A percentile compares a stretch with the other conserved stretches of the same genome.
These are phyloP conservation scores for Leccinellum albellum DNA, from an alignment of 768 basidiomycete genomes.

Conservation along the genomic window DNA sequence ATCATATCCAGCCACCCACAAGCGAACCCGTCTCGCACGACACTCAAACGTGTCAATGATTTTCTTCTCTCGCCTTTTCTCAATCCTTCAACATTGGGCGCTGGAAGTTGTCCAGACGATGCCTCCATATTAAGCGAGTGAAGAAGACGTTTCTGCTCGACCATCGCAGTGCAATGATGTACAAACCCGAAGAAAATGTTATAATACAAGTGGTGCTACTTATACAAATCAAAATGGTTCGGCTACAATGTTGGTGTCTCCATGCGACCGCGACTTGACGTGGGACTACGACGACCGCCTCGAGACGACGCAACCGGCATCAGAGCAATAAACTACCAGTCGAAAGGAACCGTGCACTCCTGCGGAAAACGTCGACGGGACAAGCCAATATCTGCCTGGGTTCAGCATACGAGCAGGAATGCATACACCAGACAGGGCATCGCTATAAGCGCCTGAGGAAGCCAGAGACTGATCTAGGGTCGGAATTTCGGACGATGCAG, in stretches of 20 bases:
- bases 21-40: slow-evolving; percentile 81
- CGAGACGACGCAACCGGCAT: slow-evolving; percentile 24
- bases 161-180: not conserved
- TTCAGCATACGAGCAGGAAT: slow-evolving; percentile 50
- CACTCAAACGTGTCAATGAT: slow-evolving; percentile 76
- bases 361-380: slow-evolving; percentile 72
- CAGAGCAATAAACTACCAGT: slow-evolving; percentile 57
- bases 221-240: not conserved
- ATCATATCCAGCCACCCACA: slow-evolving; percentile 70
- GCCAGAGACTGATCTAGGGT: slow-evolving; percentile 41
- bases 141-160: not conserved
- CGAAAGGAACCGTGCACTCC: slow-evolving; percentile 55
- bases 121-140: not conserved
- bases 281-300: not conserved
- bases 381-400: slow-evolving; percentile 62
- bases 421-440: slow-evolving; percentile 67
- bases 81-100: not conserved
- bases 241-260: not conserved
- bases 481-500: slow-evolving; percentile 21
- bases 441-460: slow-evolving; percentile 81
- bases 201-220: not conserved
- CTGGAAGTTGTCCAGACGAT: not conserved
- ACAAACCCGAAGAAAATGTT: not conserved
- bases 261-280: not conserved
- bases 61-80: slow-evolving; percentile 50